Percentiles rank a stretch among this genome's conserved stretches.
phyloP scores from a whole-genome alignment of 805 yeast species.

The Kodamaea jinghongensis region DNA sequence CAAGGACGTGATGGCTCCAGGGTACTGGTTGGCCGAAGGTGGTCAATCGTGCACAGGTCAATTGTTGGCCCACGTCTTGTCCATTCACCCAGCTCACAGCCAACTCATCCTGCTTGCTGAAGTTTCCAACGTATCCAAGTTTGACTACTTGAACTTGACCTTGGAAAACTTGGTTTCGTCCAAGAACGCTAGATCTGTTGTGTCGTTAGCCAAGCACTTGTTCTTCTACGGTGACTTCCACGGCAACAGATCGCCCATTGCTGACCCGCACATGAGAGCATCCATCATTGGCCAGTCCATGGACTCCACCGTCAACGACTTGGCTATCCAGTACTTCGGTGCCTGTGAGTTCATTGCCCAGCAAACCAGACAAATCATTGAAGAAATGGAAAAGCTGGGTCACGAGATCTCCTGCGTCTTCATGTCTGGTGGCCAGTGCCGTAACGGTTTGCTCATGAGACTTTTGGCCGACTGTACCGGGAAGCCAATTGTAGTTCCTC shows the following conservation, averaged over 20 bases:
- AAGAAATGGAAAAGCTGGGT: constrained; percentile 77
- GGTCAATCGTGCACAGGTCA: constrained; percentile 99
- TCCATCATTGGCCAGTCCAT: constrained; percentile 88
- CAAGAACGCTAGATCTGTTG: constrained; percentile 65
- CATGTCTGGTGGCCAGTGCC: constrained; percentile 96
- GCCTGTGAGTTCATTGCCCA: constrained; percentile 98
- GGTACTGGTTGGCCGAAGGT: constrained; percentile 95
- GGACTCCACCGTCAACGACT: constrained; percentile 81
- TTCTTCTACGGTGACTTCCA: constrained; percentile 96
- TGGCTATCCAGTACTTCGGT: constrained; percentile 83
- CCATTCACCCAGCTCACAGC: constrained; percentile 83
- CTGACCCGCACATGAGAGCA: constrained; percentile 92
- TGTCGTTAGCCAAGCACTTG: constrained; percentile 75
- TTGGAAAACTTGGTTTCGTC: constrained; percentile 64
- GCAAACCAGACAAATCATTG: constrained; percentile 93
- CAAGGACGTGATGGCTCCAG: constrained; percentile 86
- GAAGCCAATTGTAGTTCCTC: constrained; percentile 85
- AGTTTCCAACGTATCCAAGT: constrained; percentile 67
- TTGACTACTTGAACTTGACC: constrained; percentile 76
- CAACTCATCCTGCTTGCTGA: constrained; percentile 68
- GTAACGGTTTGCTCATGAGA: constrained; percentile 86
- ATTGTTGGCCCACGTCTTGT: constrained; percentile 78
- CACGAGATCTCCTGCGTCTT: constrained; percentile 73
- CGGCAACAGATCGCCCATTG: constrained; percentile 97
- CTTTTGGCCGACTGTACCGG: constrained; percentile 91